phyloP scores from a whole-genome alignment of 2,329 filamentous ascomycete species.

The Arachnopeziza araneosa region DNA sequence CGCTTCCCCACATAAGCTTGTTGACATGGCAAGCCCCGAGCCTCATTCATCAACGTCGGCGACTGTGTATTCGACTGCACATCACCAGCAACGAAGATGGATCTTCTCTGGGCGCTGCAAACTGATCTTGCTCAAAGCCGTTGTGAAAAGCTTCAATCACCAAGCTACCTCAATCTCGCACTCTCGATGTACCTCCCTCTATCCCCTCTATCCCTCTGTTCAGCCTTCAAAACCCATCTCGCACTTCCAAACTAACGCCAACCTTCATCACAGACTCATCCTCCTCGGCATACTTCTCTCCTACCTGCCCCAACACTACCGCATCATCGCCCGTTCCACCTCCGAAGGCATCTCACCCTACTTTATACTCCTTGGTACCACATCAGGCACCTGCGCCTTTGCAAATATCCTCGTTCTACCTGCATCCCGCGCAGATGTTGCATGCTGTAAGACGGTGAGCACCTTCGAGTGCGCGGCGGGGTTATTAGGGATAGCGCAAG shows the following conservation, averaged over 20 bases:
- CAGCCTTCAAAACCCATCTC: neutral
- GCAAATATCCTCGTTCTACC: slow-evolving; percentile 88
- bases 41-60: neutral
- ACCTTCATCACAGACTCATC: slow-evolving; percentile 46
- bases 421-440: slow-evolving; percentile 75
- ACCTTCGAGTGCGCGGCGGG: slow-evolving; percentile 80
- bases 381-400: slow-evolving; percentile 81
- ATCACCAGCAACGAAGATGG: slow-evolving; percentile 12
- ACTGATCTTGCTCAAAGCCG: slow-evolving; percentile 25
- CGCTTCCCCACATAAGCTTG: neutral
- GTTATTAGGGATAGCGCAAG: slow-evolving; percentile 81
- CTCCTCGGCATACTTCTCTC: slow-evolving; percentile 84
- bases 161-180: slow-evolving; percentile 45
- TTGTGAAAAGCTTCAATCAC: slow-evolving; percentile 46
- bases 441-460: slow-evolving; percentile 78
- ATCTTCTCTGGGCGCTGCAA: slow-evolving; percentile 11
- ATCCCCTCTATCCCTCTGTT: neutral
- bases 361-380: slow-evolving; percentile 90
- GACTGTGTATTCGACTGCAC: neutral
- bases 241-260: neutral
- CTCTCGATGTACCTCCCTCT: slow-evolving; percentile 43
- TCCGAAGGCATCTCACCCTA: slow-evolving; percentile 94
- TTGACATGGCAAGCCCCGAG: neutral
- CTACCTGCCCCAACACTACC: slow-evolving; percentile 90
- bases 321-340: slow-evolving; percentile 78